Percentiles rank a stretch among this genome's conserved stretches.
phyloP scores from a whole-genome alignment of 1,284 basidiomycete genomes.

The Vanrija pseudolonga region DNA sequence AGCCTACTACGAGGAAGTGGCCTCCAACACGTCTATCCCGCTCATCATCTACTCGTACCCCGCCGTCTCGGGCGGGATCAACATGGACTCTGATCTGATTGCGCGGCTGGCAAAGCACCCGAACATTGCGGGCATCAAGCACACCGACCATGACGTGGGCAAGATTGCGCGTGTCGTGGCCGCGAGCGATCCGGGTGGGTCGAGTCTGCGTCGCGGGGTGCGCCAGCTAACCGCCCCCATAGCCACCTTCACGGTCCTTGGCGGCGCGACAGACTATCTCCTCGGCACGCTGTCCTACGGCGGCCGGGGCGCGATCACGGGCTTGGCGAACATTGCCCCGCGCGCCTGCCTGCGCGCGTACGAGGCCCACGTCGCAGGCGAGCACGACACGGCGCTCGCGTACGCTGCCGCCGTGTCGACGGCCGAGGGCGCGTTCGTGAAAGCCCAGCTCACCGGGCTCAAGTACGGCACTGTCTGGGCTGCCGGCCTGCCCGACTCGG shows the following conservation, averaged over 20 bases:
- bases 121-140: constrained; percentile 40
- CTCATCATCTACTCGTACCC: constrained; percentile 40
- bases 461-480: constrained; percentile 29
- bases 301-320: constrained; percentile 42
- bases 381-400: constrained; percentile 24
- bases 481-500: constrained; percentile 13
- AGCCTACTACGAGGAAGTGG: constrained; percentile 32
- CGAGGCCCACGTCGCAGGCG: constrained; percentile 27
- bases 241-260: constrained; percentile 40
- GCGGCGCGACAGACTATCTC: constrained; percentile 43
- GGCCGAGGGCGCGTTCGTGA: constrained; percentile 38
- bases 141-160: constrained; percentile 44
- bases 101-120: constrained; percentile 29
- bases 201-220: too few species aligned
- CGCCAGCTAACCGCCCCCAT: neutral
- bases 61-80: constrained; percentile 33
- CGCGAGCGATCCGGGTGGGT: constrained; percentile 17
- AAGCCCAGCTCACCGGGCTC: constrained; percentile 33
- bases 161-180: constrained; percentile 32
- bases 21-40: constrained; percentile 31
- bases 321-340: constrained; percentile 41
- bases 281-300: constrained; percentile 31
- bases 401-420: constrained; percentile 26
- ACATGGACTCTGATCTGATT: constrained; percentile 35
- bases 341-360: constrained; percentile 28